A percentile compares a stretch with the other conserved stretches of the same genome.
Evolutionary conservation across 805 yeast genomes (phyloP).

Genomic region (Clavispora santaluciae): DNA sequence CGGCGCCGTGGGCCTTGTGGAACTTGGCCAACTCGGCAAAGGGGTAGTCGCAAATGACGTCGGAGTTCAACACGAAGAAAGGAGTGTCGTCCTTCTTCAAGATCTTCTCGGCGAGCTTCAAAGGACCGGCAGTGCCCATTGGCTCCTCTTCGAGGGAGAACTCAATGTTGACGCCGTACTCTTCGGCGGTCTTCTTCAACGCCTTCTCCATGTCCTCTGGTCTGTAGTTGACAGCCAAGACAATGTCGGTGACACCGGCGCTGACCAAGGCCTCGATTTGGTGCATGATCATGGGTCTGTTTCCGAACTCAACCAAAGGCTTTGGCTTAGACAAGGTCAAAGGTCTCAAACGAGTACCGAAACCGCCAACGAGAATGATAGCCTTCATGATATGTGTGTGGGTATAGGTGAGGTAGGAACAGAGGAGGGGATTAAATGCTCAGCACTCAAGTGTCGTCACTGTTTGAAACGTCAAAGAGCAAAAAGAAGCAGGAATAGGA

Average conservation of each 20-base stretch:
- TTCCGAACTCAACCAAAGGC: slow-evolving; percentile 96
- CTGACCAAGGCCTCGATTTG: slow-evolving; percentile 97
- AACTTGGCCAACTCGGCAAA: slow-evolving; percentile 85
- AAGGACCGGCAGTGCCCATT: slow-evolving; percentile 98
- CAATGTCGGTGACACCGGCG: slow-evolving; percentile 99
- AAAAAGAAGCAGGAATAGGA: slow-evolving; percentile 3
- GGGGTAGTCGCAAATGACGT: slow-evolving; percentile 98
- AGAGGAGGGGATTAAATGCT: slow-evolving; percentile 1
- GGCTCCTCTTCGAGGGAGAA: slow-evolving; percentile 99
- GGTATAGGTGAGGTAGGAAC: neutral
- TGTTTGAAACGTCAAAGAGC: slow-evolving; percentile 7
- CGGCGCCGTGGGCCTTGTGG: slow-evolving; percentile 96
- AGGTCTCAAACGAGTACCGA: slow-evolving; percentile 99
- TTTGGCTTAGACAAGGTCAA: slow-evolving; percentile 91
- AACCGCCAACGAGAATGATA: slow-evolving; percentile 97
- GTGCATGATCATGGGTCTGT: slow-evolving; percentile 98
- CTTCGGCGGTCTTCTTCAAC: slow-evolving; percentile 87
- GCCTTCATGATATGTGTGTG: slow-evolving; percentile 74
- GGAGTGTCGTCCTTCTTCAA: slow-evolving; percentile 94
- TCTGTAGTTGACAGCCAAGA: slow-evolving; percentile 97
- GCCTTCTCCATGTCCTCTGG: slow-evolving; percentile 99
- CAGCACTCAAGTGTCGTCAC: neutral
- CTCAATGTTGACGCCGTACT: slow-evolving; percentile 90
- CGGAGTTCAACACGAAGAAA: slow-evolving; percentile 96
- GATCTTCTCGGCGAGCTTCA: slow-evolving; percentile 91